Evolutionary conservation across 2,329 filamentous ascomycete genomes (phyloP).

Genomic region (Zymoseptoria ardabiliae): DNA sequence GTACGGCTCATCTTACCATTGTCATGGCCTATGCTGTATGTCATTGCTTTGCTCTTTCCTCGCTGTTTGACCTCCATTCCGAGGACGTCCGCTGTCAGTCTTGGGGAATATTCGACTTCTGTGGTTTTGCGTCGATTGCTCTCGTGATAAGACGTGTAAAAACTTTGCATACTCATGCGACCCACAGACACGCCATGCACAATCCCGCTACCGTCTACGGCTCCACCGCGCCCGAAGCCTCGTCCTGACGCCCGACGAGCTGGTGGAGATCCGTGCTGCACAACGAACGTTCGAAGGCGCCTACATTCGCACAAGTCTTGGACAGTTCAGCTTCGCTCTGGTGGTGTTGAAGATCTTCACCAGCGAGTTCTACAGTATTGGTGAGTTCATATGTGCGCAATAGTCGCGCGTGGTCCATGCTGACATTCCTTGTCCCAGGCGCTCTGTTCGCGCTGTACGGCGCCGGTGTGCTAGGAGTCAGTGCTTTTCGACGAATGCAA

Average conservation of each 20-base stretch:
- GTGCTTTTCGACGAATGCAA: constrained; percentile 78
- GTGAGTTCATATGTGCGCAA: constrained; percentile 30
- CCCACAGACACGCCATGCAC: constrained; percentile 49
- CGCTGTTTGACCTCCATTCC: no score
- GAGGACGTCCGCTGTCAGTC: no score
- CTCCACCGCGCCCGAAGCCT: constrained; percentile 78
- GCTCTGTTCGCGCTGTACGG: constrained; percentile 92
- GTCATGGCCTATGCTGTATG: background rate
- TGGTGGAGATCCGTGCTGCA: constrained; percentile 89
- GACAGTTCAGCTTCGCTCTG: constrained; percentile 90
- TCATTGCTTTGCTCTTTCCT: no score
- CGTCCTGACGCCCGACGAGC: constrained; percentile 71
- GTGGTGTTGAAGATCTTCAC: constrained; percentile 97
- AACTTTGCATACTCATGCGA: background rate
- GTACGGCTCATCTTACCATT: background rate
- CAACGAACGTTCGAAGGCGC: constrained; percentile 96
- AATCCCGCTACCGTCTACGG: constrained; percentile 69
- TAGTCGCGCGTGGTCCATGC: background rate
- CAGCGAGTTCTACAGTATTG: constrained; percentile 90
- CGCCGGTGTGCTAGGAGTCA: constrained; percentile 72
- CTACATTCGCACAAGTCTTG: constrained; percentile 88
- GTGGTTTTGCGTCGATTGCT: no score
- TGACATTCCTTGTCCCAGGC: constrained; percentile 14
- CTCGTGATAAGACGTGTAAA: background rate
- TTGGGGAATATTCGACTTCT: no score